Evolutionary conservation across 1,284 basidiomycete genomes (phyloP), one percentile per base, ranked within the genome.

Genomic region (Psilocybe mexicana): DNA sequence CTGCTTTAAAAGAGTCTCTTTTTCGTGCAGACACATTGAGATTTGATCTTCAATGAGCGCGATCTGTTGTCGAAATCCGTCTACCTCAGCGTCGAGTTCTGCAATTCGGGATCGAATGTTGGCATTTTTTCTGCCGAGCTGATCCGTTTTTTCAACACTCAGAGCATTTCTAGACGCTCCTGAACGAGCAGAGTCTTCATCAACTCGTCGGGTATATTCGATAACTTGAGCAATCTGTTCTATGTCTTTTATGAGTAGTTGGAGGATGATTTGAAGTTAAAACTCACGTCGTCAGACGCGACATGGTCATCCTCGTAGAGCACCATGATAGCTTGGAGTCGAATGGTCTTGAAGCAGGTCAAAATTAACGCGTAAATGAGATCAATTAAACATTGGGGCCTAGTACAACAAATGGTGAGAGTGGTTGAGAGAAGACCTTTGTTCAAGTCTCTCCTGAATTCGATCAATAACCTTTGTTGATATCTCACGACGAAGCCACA

Each of bases 281-380:
- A 6, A 60, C 62, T 58, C 58, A 69, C 68, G 60, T 69, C 68
- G 48, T 69, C 68, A 7, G 67, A 69, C 49, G 61, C 68, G 55
- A 66, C 60, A 33, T 64, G 52, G 30, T 67, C 67, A 24, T 40
- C 42, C 1, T 54, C 28, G 12, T 47, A 48, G 6, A 43, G 52
- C 30, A 33, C 6, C 30, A 53, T 33, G 1, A 24, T 18, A 30
- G 52, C 33, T 12, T 25, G 33, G n/a, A 23, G 23, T 18, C 3
- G 30, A 14, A 40, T 40, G 6, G 8, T 14, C 30, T 14, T 48
- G 28, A 48, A 23, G 30, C 28, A 25, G 30, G 14, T 14, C 28
- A 33, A 48, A 35, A 2, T 35, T 30, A 30, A 44, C 23, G 25
- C 43, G 43, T 26, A 26, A 24, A 24, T 12, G 18, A 18, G 43